Evolutionary conservation across 73 alveolate species (phyloP).

Genomic region (Symbiodinium natans): DNA sequence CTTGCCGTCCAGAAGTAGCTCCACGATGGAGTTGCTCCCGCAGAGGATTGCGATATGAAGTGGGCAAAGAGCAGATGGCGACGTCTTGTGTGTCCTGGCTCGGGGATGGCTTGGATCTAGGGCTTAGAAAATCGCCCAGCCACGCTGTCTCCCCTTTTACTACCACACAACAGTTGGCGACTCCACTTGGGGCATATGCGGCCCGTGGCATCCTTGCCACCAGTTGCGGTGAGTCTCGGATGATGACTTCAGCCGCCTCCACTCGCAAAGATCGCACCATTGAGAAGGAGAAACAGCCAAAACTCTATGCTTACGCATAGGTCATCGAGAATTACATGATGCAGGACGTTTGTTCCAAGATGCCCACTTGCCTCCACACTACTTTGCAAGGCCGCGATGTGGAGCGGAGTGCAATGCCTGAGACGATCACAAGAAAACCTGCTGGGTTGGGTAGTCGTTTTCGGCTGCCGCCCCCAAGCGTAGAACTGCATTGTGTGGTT

Average conservation of each 20-base stretch:
- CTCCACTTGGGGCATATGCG: too few species aligned
- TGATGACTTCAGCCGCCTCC: slow-evolving; percentile 83
- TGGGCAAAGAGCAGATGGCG: slow-evolving; percentile 86
- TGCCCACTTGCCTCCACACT: slow-evolving; percentile 73
- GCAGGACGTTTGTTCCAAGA: too few species aligned
- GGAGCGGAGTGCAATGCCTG: slow-evolving; percentile 93
- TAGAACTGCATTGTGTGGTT: too few species aligned
- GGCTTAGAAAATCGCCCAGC: too few species aligned
- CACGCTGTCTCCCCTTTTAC: too few species aligned
- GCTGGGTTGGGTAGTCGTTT: too few species aligned
- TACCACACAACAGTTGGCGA: too few species aligned
- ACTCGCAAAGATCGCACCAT: background rate
- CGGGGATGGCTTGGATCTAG: background rate
- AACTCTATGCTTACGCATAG: too few species aligned
- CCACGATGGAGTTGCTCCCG: slow-evolving; percentile 65
- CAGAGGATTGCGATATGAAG: slow-evolving; percentile 84
- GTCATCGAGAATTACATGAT: too few species aligned
- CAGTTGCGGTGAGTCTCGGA: slow-evolving; percentile 81
- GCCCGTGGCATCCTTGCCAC: slow-evolving; percentile 25
- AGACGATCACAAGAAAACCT: background rate
- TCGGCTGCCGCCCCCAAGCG: too few species aligned
- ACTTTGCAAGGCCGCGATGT: slow-evolving; percentile 92
- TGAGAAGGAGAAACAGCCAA: too few species aligned
- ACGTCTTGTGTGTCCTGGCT: slow-evolving; percentile 67
- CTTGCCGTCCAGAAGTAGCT: slow-evolving; percentile 82